Evolutionary conservation across 345 rosid species (phyloP).

Genomic region (Limnanthes douglasii): DNA sequence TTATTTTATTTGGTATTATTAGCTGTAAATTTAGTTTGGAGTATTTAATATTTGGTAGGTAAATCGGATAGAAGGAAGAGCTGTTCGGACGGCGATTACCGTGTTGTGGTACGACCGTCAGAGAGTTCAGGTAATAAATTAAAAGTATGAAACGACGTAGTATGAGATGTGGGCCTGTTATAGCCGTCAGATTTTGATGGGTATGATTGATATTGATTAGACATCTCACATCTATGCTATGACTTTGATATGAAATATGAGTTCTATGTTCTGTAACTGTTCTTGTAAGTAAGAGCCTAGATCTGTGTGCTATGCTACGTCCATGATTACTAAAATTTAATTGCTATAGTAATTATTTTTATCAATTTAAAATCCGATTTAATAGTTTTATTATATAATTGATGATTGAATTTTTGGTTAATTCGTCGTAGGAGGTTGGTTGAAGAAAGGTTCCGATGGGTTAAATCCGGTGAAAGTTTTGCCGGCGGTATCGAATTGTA

Average conservation of each 20-base stretch:
- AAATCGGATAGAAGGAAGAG: constrained; percentile 44
- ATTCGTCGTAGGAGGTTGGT: constrained; percentile 25
- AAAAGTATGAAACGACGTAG: constrained; percentile 7
- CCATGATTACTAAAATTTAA: constrained; percentile 13
- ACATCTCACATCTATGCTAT: constrained; percentile 9
- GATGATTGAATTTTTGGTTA: background rate
- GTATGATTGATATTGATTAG: constrained; percentile 11
- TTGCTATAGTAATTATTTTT: background rate
- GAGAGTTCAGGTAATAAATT: constrained; percentile 43
- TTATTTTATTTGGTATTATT: background rate
- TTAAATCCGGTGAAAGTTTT: constrained; percentile 10
- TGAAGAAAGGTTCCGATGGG: constrained; percentile 20
- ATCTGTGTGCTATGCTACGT: constrained; percentile 19
- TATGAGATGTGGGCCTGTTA: constrained; percentile 4
- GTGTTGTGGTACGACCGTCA: constrained; percentile 30
- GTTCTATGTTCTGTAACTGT: background rate
- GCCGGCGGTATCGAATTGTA: constrained; percentile 14
- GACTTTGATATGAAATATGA: constrained; percentile 7
- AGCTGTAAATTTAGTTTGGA: background rate
- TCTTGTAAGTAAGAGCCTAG: constrained; percentile 1
- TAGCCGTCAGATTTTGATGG: constrained; percentile 19
- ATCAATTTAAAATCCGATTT: background rate
- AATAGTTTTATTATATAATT: background rate
- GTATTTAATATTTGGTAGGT: constrained; percentile 9
- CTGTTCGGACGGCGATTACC: constrained; percentile 46